Evolutionary conservation across 306 rosid species (phyloP).

Genomic region (Inga leiocalycina): DNA sequence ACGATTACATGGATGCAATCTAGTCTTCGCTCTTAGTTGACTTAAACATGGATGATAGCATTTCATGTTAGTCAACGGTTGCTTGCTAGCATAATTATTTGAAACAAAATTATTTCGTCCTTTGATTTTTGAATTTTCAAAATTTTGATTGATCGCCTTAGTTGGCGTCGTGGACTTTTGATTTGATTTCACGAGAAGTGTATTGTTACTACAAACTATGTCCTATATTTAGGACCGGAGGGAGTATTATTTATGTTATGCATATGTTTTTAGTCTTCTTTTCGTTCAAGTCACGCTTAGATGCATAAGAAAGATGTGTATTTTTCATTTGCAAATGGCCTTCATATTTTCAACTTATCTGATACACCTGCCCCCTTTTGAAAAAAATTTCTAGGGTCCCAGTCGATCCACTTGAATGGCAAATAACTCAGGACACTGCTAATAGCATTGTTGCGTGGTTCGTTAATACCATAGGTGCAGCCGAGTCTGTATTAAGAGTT

Average conservation of each 20-base stretch:
- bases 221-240: too few species aligned
- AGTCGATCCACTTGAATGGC: slow-evolving; percentile 96
- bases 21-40: not conserved
- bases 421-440: slow-evolving; percentile 90
- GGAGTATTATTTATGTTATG: not conserved
- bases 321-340: not conserved
- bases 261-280: not conserved
- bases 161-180: not conserved
- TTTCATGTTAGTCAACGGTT: too few species aligned
- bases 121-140: not conserved
- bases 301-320: not conserved
- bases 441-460: slow-evolving; percentile 72
- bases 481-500: slow-evolving; percentile 93
- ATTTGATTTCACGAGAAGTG: not conserved
- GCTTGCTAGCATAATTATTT: not conserved
- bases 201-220: not conserved
- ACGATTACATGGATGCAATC: not conserved
- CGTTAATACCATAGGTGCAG: slow-evolving; percentile 87
- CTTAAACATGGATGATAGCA: not conserved
- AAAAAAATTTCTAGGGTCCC: slow-evolving; percentile 63
- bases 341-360: not conserved
- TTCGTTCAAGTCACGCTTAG: not conserved
- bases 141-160: not conserved
- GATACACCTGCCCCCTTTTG: not conserved
- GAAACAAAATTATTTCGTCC: not conserved